Percentiles rank a stretch among this genome's conserved stretches.
Conservation (phyloP, 345 rosid species). For the Salix koriyanagi region DNA sequence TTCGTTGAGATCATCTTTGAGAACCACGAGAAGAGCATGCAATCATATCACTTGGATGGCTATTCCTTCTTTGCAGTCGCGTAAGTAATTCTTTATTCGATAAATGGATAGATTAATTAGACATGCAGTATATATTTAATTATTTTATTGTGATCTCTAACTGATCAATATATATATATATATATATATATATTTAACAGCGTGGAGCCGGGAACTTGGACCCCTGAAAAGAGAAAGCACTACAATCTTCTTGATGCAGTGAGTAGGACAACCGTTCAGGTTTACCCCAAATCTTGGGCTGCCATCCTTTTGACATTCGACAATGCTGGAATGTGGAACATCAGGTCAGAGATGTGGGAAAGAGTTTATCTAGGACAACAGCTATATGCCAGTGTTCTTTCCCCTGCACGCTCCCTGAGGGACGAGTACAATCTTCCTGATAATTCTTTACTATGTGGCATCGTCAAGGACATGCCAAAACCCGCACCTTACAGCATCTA, state of each 20-base stretch:
- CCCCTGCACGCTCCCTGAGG: conserved; percentile 29
- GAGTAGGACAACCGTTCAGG: conserved; percentile 36
- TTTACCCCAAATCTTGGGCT: conserved; percentile 38
- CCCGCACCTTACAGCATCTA: conserved; percentile 27
- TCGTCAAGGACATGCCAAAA: conserved; percentile 26
- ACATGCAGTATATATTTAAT: no score
- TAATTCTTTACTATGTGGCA: conserved; percentile 23
- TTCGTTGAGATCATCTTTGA: conserved; percentile 32
- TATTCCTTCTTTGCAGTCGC: conserved; percentile 36
- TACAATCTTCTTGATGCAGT: conserved; percentile 37
- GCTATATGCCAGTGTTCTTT: conserved; percentile 24
- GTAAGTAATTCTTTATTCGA: conserved; percentile 14
- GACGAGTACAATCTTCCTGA: conserved; percentile 40
- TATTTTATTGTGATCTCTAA: not conserved
- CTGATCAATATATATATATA: not conserved
- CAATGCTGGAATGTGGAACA: conserved; percentile 38
- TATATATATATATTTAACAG: not conserved
- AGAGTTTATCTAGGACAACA: conserved; percentile 32
- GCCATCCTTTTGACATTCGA: conserved; percentile 34
- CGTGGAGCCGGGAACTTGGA: conserved; percentile 36
- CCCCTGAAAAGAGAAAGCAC: conserved; percentile 29
- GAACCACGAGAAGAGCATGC: conserved; percentile 30
- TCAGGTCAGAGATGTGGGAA: conserved; percentile 31
- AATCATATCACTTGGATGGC: conserved; percentile 31
- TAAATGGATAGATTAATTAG: no score